Base-by-base conservation (phyloP, 768 basidiomycete species). In the Lactarius tabidus region DNA sequence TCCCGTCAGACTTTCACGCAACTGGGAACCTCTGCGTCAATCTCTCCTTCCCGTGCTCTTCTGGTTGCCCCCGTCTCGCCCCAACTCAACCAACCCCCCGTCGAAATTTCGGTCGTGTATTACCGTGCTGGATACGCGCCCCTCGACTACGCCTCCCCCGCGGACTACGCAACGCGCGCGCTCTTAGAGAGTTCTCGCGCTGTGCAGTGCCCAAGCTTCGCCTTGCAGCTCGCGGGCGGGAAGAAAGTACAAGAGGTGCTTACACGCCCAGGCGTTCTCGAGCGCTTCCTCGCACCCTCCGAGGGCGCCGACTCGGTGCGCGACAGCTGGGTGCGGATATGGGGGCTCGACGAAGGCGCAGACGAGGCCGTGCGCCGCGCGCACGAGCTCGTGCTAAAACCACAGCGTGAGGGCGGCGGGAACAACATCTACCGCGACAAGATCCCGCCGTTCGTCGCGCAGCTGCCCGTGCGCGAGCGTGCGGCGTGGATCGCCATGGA, bases 401-500 rank as follows among this genome's bases (percentile, higher is more conserved):
- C 96, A 0, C 96, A 98, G 74, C 83, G 95, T n/a, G 96, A 99
- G 78, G 96, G 96, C 2, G 96, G 96, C 1, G 96, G 96, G 9
- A 97, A 98, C 71, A 99, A 99, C 71, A 83, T 98, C 29, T 98
- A 98, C 77, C 90, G 90, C 65, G 79, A 78, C 3, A 85, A 87
- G 56, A 96, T 98, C 57, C 91, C 91, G 0, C 68, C 78, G 0
- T 94, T 93, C 75, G 78, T 99, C 2, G 84, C 87, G 17, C 71
- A 71, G 7, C 78, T 98, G 3, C 82, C 83, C 0, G 74, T 71
- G 1, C 72, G 78, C 60, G 90, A 91, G 71, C 82, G 88, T 9
- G 82, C 85, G 67, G 94, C 91, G 2, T 99, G 96, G 91, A 94
- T 98, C 60, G 90, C 95, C 36, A 98, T 98, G 96, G 88, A 90